Conservation (phyloP, 805 yeast species). For the Jamesozyma rosinii region DNA sequence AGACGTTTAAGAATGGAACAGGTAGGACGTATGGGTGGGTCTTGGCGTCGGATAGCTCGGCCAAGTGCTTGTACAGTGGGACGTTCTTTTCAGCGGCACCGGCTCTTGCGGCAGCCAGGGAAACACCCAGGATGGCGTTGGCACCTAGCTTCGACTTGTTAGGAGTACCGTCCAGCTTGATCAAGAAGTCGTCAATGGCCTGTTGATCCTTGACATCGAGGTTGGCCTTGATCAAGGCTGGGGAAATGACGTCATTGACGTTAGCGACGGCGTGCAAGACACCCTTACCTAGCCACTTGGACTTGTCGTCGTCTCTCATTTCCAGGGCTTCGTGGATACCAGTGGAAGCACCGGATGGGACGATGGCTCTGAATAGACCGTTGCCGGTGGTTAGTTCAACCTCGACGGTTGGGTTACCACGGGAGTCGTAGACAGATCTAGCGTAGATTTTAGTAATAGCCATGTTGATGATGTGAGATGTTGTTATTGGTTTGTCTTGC, state of each 20-base stretch:
- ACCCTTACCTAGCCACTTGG: conserved; percentile 98
- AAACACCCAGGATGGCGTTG: conserved; percentile 95
- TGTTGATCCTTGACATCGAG: conserved; percentile 79
- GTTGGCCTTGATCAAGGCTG: conserved; percentile 75
- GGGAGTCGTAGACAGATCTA: conserved; percentile 96
- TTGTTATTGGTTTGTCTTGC: not conserved
- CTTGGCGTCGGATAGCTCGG: conserved; percentile 57
- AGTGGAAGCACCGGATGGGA: conserved; percentile 98
- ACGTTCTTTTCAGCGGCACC: conserved; percentile 92
- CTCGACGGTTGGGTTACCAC: conserved; percentile 99
- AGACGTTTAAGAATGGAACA: conserved; percentile 97
- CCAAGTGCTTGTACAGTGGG: conserved; percentile 86
- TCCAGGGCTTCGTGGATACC: conserved; percentile 98
- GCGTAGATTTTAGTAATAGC: conserved; percentile 80
- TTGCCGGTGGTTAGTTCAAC: conserved; percentile 87
- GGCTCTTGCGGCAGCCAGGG: conserved; percentile 92
- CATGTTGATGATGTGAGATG: conserved; percentile 37
- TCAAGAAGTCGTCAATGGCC: conserved; percentile 76
- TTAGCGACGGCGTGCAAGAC: conserved; percentile 92
- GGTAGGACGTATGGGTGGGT: conserved; percentile 88
- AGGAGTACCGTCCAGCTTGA: conserved; percentile 86
- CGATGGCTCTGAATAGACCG: conserved; percentile 92
- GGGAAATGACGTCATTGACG: conserved; percentile 90
- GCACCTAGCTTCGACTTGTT: conserved; percentile 97
- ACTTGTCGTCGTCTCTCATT: conserved; percentile 93